Evolutionary conservation across 495 filamentous ascomycete genomes (phyloP), one percentile per base, ranked within the genome.

Genomic region (Stereocaulon alpinum): DNA sequence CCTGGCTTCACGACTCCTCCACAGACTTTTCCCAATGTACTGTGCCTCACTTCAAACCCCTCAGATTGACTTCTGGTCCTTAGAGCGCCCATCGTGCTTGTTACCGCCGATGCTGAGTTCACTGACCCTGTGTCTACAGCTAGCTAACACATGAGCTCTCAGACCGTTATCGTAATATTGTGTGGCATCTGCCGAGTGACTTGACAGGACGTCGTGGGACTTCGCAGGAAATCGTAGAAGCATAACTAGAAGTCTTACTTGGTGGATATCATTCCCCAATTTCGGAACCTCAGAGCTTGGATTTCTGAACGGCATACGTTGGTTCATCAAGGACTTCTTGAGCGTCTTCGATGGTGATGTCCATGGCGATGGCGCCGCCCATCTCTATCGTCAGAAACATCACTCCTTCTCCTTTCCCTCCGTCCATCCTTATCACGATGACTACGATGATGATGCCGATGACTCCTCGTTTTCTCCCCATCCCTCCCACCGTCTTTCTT

Each of bases 391-490:
- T 17, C 27, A 20, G 24, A 44, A 32, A 11, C 41, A 30, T 65
- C 64, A 30, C 63, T 61, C 44, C 48, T 65, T 1, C 66, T 58
- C 40, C 47, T 34, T 32, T 51, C 55, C 67, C 57, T 59, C 61
- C 18, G 61, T 64, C 0, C 67, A 67, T 34, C 64, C 58, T 42
- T 51, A 11, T 70, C 71, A 12, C 74, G 77, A 62, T 82, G 83
- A 37, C 78, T 78, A 63, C 81, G 81, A 22, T 76, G 76, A 66
- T 86, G 80, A 45, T 78, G 78, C 40, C 76, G 70, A 63, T 69
- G 57, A 59, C 24, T 61, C 30, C 54, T 55, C 29, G 49, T 60
- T 30, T 59, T 43, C 42, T 44, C 48, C 67, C 66, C 48, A 53
- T 74, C 59, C 63, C 62, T 69, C 40, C 72, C 72, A 34, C 73